Evolutionary conservation across 163 green algal species (phyloP).

Genomic region (Chlamydomonas reinhardtii): DNA sequence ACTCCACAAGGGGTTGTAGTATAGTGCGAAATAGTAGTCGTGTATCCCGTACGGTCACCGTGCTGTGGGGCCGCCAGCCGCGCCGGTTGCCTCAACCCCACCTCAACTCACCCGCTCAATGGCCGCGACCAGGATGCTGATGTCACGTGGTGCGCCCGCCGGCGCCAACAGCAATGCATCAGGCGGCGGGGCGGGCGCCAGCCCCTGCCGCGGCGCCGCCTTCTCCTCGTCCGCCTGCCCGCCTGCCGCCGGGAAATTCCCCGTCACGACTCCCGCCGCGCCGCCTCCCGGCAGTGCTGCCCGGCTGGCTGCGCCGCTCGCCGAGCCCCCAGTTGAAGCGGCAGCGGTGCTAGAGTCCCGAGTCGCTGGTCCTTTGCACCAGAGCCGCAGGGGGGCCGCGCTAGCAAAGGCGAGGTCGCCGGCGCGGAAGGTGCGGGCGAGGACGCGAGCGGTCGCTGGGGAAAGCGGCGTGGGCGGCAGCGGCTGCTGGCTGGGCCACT

Average conservation of each 20-base stretch:
- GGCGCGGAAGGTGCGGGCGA: not conserved
- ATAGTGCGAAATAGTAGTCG: no score
- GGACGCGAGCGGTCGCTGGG: slow-evolving; percentile 3
- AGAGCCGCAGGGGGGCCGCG: not conserved
- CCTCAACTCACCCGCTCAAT: slow-evolving; percentile 25
- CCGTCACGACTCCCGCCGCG: not conserved
- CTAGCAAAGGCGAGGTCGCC: not conserved
- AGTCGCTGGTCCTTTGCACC: not conserved
- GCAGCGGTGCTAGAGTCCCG: no score
- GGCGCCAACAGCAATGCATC: slow-evolving; percentile 25
- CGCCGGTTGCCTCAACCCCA: no score
- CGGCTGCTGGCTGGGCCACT: no score
- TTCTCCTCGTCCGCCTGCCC: no score
- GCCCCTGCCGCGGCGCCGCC: not conserved
- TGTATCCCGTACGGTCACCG: no score
- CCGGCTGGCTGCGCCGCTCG: no score
- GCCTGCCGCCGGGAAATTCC: no score
- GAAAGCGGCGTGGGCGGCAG: not conserved
- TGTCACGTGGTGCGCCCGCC: not conserved
- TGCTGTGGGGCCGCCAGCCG: no score
- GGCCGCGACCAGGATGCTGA: slow-evolving; percentile 6
- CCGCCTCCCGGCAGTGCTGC: no score
- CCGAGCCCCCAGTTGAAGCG: not conserved
- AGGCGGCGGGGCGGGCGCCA: not conserved
- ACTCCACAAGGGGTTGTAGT: no score